A percentile compares a stretch with the other conserved stretches of the same genome.
Evolutionary conservation across 139 green algal genomes (phyloP).

Genomic region (Coelastrella sp.): DNA sequence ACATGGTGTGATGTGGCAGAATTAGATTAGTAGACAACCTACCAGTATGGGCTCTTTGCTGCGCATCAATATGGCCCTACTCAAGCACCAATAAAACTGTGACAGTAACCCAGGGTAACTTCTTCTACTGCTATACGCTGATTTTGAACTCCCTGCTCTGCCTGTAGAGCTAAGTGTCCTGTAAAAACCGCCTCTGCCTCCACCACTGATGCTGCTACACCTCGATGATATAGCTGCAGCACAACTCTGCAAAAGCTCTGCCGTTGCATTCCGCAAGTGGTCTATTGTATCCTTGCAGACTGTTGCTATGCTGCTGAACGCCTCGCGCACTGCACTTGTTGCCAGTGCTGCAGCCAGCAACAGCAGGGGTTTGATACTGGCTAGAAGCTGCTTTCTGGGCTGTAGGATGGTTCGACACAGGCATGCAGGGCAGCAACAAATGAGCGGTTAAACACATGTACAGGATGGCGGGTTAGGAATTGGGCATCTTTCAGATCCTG

Average conservation of each 20-base stretch:
- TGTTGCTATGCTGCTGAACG: background rate
- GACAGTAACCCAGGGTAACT: conserved; percentile 53
- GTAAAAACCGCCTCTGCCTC: background rate
- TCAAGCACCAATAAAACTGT: conserved; percentile 65
- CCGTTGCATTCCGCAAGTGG: background rate
- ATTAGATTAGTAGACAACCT: no score
- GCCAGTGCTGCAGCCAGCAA: background rate
- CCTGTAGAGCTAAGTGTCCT: background rate
- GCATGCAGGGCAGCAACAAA: background rate
- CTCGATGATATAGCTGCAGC: background rate
- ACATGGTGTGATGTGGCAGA: no score
- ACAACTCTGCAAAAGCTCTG: background rate
- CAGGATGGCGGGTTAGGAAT: no score
- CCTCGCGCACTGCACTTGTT: background rate
- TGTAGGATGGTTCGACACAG: background rate
- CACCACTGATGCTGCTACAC: background rate
- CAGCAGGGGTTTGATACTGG: background rate
- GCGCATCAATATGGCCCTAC: conserved; percentile 43
- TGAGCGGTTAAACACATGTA: no score
- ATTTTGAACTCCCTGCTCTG: background rate
- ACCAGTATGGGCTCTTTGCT: conserved; percentile 56
- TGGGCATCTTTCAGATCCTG: no score
- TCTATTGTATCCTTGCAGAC: background rate
- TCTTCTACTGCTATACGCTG: background rate
- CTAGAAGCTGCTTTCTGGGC: background rate